A percentile compares a stretch with the other conserved stretches of the same genome.
Evolutionary conservation across 495 filamentous ascomycete genomes (phyloP).

Genomic region (Penicillium mononematosum): DNA sequence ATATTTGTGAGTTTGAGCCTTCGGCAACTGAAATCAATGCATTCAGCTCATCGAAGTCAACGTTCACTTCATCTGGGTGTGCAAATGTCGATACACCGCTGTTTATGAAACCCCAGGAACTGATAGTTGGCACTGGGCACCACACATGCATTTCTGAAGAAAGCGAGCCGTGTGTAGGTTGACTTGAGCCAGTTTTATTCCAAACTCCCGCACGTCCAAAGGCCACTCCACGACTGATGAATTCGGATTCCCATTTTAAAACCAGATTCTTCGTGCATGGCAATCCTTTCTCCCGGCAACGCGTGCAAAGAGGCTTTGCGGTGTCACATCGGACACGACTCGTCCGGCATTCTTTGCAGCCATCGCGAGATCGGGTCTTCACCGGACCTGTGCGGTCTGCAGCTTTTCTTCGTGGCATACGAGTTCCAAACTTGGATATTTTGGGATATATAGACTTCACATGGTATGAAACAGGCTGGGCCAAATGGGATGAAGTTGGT

Average conservation of each 20-base stretch:
- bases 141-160: constrained; percentile 28
- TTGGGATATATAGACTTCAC: constrained; percentile 21
- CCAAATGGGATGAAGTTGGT: constrained; percentile 1
- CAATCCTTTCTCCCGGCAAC: constrained; percentile 39
- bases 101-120: constrained; percentile 42
- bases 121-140: constrained; percentile 30
- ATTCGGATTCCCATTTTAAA: constrained; percentile 50
- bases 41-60: constrained; percentile 30
- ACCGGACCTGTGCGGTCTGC: constrained; percentile 43
- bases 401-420: constrained; percentile 48
- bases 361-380: constrained; percentile 46
- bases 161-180: constrained; percentile 16
- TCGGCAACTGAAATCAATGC: constrained; percentile 20
- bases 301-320: constrained; percentile 42
- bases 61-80: constrained; percentile 28
- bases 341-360: constrained; percentile 45
- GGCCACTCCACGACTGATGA: constrained; percentile 42
- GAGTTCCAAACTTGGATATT: constrained; percentile 12
- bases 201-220: constrained; percentile 47
- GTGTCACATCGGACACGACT: constrained; percentile 47
- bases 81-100: constrained; percentile 37
- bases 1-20: background rate
- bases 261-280: constrained; percentile 41
- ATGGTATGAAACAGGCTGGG: constrained; percentile 18
- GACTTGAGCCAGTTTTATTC: constrained; percentile 30